Evolutionary conservation across 768 basidiomycete species (phyloP).

Genomic region (Hypholoma fasciculare): DNA sequence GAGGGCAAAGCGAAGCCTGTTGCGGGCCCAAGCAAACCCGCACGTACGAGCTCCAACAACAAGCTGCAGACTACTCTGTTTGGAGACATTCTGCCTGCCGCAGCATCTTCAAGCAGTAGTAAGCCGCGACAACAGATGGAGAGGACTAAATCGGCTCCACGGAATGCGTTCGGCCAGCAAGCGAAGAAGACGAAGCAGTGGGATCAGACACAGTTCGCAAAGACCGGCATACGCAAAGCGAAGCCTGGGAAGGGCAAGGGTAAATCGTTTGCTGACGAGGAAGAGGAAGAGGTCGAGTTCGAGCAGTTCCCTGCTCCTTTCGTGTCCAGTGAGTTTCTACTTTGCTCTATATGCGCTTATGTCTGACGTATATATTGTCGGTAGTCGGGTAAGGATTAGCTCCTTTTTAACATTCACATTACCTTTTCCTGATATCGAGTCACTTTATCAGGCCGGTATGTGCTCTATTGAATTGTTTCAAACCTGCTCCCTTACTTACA

Average conservation of each 20-base stretch:
- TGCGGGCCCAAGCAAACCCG: constrained; percentile 37
- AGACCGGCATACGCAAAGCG: constrained; percentile 61
- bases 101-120: constrained; percentile 30
- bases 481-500: background rate
- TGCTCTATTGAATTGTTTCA: background rate
- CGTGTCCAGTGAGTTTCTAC: constrained; percentile 52
- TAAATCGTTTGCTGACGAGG: constrained; percentile 40
- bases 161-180: constrained; percentile 52
- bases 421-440: background rate
- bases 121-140: constrained; percentile 37
- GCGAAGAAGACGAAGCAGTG: constrained; percentile 77
- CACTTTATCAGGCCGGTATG: constrained; percentile 11
- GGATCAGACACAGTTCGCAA: constrained; percentile 89
- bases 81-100: constrained; percentile 52
- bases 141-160: constrained; percentile 41
- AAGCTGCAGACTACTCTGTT: constrained; percentile 66
- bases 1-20: constrained; percentile 37
- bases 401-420: background rate
- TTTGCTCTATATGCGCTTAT: background rate
- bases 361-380: background rate
- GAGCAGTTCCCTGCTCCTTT: constrained; percentile 87
- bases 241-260: constrained; percentile 51
- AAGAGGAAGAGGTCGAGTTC: constrained; percentile 64
- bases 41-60: constrained; percentile 29
- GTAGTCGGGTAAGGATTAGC: constrained; percentile 52